Conservation (phyloP, 2,329 filamentous ascomycete genomes). For the Exophiala dermatitidis region DNA sequence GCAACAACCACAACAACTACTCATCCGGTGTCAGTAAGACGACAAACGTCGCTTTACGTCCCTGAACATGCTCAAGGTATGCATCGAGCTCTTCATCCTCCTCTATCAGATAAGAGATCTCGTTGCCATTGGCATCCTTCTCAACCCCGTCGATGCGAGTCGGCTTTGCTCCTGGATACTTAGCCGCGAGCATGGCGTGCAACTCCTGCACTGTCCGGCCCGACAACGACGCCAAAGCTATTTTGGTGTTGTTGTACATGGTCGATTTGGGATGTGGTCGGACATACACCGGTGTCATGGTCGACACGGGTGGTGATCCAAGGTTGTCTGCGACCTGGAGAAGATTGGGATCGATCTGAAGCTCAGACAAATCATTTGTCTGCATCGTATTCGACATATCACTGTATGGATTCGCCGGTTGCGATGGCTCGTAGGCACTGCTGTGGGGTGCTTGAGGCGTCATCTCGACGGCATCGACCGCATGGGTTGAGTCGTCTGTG, state of each 20-base stretch:
- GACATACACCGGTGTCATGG: conserved; percentile 49
- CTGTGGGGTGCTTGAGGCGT: conserved; percentile 30
- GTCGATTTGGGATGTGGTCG: conserved; percentile 60
- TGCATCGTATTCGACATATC: conserved; percentile 8
- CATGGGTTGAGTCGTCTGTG: conserved; percentile 7
- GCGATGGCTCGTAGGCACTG: conserved; percentile 13
- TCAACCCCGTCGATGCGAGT: conserved; percentile 60
- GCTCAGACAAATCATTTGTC: conserved; percentile 35
- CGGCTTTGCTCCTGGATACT: conserved; percentile 54
- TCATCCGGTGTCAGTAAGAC: conserved; percentile 32
- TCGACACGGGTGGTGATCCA: conserved; percentile 31
- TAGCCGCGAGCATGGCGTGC: conserved; percentile 53
- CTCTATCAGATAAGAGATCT: conserved; percentile 59
- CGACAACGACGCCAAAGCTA: conserved; percentile 60
- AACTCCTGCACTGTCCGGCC: conserved; percentile 55
- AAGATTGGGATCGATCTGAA: conserved; percentile 59
- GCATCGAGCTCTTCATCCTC: conserved; percentile 64
- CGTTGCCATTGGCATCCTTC: conserved; percentile 47
- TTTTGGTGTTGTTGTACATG: conserved; percentile 41
- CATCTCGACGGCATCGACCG: conserved; percentile 31
- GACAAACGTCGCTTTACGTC: conserved; percentile 49
- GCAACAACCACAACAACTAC: too few species aligned
- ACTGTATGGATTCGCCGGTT: conserved; percentile 16
- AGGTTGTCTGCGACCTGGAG: conserved; percentile 51
- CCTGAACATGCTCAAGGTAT: conserved; percentile 60